Evolutionary conservation across 257 asterid species (phyloP), one percentile per base, ranked within the genome.

Genomic region (Solanum commersonii): DNA sequence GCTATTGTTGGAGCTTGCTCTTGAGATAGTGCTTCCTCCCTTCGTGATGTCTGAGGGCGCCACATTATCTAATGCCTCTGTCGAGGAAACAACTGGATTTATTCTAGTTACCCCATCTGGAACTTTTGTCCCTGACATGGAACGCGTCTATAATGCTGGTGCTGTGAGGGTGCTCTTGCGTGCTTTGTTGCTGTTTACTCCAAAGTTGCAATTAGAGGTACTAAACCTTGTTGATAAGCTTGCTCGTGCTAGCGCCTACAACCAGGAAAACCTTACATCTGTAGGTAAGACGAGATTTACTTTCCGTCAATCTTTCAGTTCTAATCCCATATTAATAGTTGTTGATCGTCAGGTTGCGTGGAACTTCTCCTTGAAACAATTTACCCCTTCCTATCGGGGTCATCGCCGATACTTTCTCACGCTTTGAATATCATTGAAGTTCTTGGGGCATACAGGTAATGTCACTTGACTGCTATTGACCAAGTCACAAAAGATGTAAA

Each of bases 361-460:
- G 99, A 97, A 91, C 98, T 97, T 93, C 94, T 97, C 79, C 94
- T 97, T 94, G 99, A 97, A 94, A 95, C 90, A 88, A 92, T 97
- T 89, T 90, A 92, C 90, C 99, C 99, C 88, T 96, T 97, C 93
- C 92, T 97, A 89, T 93, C 94, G 12, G 94, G 98, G 87, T 91
- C 98, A 84, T 94, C 98, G 6, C 96, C 94, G 3, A 87, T 96
- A 91, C 98, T 95, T 89, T 92, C 97, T 88, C 95, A 94, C 85
- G 94, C 97, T 84, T 87, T 97, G 91, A 95, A 95, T 91, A 94
- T 96, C 90, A 96, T 97, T 89, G 99, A 96, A 90, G 96, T 96
- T 90, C 99, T 97, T 89, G 99, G 99, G 86, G 96, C 99, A 59
- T 94, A 96, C 87, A 94, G 96, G 99, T 97, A 93, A 92, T 71